Evolutionary conservation across 2,329 filamentous ascomycete genomes (phyloP), one percentile per base, ranked within the genome.

Genomic region (Beauveria asiatica): DNA sequence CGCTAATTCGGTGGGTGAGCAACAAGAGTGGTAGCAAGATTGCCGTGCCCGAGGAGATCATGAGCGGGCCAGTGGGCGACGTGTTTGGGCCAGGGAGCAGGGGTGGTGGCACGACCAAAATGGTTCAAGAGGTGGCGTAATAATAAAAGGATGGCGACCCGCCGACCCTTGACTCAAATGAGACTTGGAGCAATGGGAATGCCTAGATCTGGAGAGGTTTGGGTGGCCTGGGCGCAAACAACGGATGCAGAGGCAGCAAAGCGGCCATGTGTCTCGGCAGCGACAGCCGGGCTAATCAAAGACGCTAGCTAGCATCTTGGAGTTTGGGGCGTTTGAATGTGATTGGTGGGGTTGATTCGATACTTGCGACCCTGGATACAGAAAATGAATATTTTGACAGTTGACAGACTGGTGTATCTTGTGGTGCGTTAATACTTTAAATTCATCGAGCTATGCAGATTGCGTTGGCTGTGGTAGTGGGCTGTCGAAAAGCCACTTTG

Each of bases 1-100:
- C 85, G 8, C 87, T 87, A 64, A 78, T 89, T 23, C 82, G 89
- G 61, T 92, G 88, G 83, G 77, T 89, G 57, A 90, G 83, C 72
- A 88, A 76, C 67, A 84, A 82, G 67, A 77, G 81, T 21, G 88
- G 89, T 10, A 84, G 78, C 62, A 74, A 77, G 3, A 73, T 92
- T 8, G 84, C 79, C 25, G 82, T 92, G 11, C 86, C 89, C 0
- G 79, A 81, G 5, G 87, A 90, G 67, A 86, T 90, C 76, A 69
- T 92, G 30, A 78, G 79, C 10, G 80, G 80, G 0, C 87, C 88
- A 0, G 76, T 78, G 0, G 88, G 88, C 4, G 75, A 71, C 39
- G 70, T 88, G 5, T 89, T 91, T 67, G 50, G 57, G 48, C 42
- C 42, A 30, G 41, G 30, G 27, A 23, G 49, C 21, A 70, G 37